Conservation (phyloP, 345 rosid genomes). For the Populus euphratica region DNA sequence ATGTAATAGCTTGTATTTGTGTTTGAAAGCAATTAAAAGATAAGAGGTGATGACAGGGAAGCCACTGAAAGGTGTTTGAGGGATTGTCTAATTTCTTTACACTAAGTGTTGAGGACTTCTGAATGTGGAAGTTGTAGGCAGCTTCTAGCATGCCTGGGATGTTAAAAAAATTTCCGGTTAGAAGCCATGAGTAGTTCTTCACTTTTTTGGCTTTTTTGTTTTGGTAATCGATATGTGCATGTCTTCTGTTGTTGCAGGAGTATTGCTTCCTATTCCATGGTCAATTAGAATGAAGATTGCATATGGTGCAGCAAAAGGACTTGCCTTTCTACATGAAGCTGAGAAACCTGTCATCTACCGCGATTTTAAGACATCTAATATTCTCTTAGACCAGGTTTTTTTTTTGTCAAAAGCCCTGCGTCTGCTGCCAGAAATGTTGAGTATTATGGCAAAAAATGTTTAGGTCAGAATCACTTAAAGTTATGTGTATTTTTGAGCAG, state of each 20-base stretch:
- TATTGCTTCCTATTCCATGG: constrained; percentile 93
- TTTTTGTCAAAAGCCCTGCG: constrained; percentile 6
- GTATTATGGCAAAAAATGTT: neutral
- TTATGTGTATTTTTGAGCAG: constrained; percentile 32
- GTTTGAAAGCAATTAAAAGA: neutral
- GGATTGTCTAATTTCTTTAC: no score
- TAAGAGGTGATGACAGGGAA: neutral
- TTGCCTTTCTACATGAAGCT: constrained; percentile 92
- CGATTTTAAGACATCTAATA: constrained; percentile 94
- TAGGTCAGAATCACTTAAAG: neutral
- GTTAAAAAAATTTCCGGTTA: neutral
- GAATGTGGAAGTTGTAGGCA: neutral
- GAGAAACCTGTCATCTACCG: constrained; percentile 95
- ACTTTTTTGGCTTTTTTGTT: neutral
- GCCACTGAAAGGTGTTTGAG: neutral
- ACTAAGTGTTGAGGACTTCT: neutral
- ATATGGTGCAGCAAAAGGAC: constrained; percentile 93
- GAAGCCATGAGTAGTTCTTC: neutral
- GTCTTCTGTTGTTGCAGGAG: constrained; percentile 47
- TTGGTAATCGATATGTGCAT: neutral
- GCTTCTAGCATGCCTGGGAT: neutral
- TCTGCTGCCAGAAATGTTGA: neutral
- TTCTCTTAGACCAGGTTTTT: constrained; percentile 82
- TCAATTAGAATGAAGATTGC: constrained; percentile 85
- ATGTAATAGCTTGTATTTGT: neutral